Evolutionary conservation across 192 early-diverging fungal species (phyloP), one percentile per base, ranked within the genome.

Genomic region (Coemansia sp.): DNA sequence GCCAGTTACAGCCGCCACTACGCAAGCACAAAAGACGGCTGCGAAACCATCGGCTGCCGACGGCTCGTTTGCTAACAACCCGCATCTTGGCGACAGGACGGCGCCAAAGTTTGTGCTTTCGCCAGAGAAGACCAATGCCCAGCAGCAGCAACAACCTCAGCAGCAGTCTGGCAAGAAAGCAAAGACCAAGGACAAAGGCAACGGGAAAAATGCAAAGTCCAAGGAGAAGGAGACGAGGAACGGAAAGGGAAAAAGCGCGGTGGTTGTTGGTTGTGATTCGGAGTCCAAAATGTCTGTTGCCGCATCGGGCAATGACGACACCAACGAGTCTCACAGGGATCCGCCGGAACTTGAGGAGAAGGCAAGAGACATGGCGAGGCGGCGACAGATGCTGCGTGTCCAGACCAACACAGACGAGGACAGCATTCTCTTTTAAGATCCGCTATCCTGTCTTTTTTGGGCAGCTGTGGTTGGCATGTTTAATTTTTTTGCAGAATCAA

Each of bases 101-200:
- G 74, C 72, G 40, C 79, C 79, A 32, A 69, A 26, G 68, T 81
- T 81, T 63, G 56, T 81, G 16, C 49, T 73, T 57, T 39, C 41
- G 6, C n/a, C 53, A n/a, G 63, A 47, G 19, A 66, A 61, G 41
- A 16, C 38, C 15, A 26, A 6, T 49, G 8, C 54, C 18, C 21
- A 32, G 32, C 32, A 32, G 32, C 32, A 32, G 32, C 32, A 32
- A 1, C 32, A 21, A 1, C 21, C 21, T 21, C 21, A 42, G 50
- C 61, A 52, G 26, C 21, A 11, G 7, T 26, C 23, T 18, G 57
- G 13, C 32, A 59, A 61, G n/a, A 23, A 44, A 26, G 48, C 62
- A 38, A 68, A 71, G 63, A n/a, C 32, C 58, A 26, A 56, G n/a
- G 23, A 37, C 45, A 56, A 45, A 56, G 56, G 42, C 32, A 61